Evolutionary conservation across 78 protist species (phyloP).

Genomic region (Dictyostelium capitatum): DNA sequence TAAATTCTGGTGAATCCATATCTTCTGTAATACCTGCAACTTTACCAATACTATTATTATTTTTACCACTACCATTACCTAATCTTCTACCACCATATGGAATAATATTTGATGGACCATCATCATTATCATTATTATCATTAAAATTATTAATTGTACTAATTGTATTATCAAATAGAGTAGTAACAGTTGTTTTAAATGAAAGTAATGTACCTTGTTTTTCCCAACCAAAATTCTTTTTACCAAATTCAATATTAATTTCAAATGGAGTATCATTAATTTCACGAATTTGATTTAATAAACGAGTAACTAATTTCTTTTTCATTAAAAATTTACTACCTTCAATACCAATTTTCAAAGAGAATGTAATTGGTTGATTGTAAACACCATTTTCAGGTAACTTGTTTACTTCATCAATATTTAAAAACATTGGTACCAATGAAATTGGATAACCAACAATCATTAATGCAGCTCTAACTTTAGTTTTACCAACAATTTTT

Average conservation of each 20-base stretch:
- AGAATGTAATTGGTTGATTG: not conserved
- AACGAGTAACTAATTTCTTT: slow-evolving; percentile 22
- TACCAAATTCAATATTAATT: slow-evolving; percentile 62
- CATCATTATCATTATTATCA: not conserved
- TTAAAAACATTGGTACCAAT: slow-evolving; percentile 44
- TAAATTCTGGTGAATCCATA: no score
- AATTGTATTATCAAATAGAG: slow-evolving; percentile 29
- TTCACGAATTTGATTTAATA: slow-evolving; percentile 23
- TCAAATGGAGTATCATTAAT: slow-evolving; percentile 55
- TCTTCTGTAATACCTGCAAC: not conserved
- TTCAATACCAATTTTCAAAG: slow-evolving; percentile 35
- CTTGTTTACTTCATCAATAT: slow-evolving; percentile 19
- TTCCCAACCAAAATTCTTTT: slow-evolving; percentile 75
- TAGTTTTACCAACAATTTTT: slow-evolving; percentile 32
- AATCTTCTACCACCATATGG: not conserved
- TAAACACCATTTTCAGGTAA: not conserved
- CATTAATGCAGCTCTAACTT: slow-evolving; percentile 57
- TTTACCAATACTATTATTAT: not conserved
- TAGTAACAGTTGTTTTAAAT: slow-evolving; percentile 26
- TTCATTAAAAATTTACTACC: slow-evolving; percentile 55
- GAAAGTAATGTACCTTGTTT: slow-evolving; percentile 26
- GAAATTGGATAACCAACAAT: slow-evolving; percentile 71
- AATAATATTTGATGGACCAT: not conserved
- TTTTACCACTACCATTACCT: not conserved
- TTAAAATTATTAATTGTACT: not conserved